A percentile compares a stretch with the other conserved stretches of the same genome.
Evolutionary conservation across 1,139 yeast genomes (phyloP).

Genomic region (Magnusiomyces fungicola): DNA sequence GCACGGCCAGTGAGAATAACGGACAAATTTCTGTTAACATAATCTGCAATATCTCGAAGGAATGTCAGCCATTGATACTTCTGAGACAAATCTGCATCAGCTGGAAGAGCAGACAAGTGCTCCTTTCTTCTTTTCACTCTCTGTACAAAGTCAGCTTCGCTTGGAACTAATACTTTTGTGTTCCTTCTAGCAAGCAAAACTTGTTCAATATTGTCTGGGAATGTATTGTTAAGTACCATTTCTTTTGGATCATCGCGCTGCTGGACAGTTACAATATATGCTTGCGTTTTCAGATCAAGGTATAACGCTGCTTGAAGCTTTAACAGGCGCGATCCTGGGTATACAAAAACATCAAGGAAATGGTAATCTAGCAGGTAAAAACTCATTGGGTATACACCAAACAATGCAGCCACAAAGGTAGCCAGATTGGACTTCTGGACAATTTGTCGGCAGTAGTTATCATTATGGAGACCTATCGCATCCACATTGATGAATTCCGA

Average conservation of each 20-base stretch:
- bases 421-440: constrained; percentile 80
- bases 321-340: constrained; percentile 48
- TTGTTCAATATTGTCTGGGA: constrained; percentile 50
- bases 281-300: constrained; percentile 88
- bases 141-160: constrained; percentile 62
- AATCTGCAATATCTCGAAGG: constrained; percentile 66
- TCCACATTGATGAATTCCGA: constrained; percentile 24
- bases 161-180: constrained; percentile 45
- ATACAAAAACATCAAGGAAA: constrained; percentile 67
- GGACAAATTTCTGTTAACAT: constrained; percentile 57
- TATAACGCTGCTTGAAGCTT: constrained; percentile 75
- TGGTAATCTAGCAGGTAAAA: constrained; percentile 78
- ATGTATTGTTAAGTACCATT: constrained; percentile 68
- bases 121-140: constrained; percentile 66
- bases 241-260: constrained; percentile 60
- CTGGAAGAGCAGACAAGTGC: constrained; percentile 43
- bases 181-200: constrained; percentile 37
- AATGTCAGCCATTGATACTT: constrained; percentile 71
- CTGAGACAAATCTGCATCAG: constrained; percentile 45
- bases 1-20: constrained; percentile 14
- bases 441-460: constrained; percentile 48
- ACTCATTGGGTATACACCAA: constrained; percentile 81
- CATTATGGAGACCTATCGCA: constrained; percentile 17
- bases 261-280: constrained; percentile 81
- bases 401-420: constrained; percentile 75